A percentile compares a stretch with the other conserved stretches of the same genome.
These are phyloP conservation scores for Arachnopeziza araneosa DNA, from an alignment of 2,329 filamentous ascomycete genomes.

Conservation along the genomic window DNA sequence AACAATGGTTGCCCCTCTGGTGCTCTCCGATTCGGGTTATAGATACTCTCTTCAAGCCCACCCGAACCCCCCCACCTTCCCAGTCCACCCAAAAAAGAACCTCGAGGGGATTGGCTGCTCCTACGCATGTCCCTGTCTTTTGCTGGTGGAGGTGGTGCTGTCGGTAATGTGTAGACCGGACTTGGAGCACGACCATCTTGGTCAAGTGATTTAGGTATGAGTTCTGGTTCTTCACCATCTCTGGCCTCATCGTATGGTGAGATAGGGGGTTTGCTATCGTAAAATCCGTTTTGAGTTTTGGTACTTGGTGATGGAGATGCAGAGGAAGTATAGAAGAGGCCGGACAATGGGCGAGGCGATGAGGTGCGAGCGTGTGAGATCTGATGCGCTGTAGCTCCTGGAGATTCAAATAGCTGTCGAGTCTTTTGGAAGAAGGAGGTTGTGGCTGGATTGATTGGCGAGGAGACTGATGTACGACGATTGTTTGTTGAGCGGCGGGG, in stretches of 20 bases:
- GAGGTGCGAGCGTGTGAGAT: slow-evolving; percentile 7
- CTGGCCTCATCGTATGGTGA: neutral
- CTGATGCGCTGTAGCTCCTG: neutral
- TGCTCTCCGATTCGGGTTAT: slow-evolving; percentile 14
- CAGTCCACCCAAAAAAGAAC: slow-evolving; percentile 12
- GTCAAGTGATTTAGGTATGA: neutral
- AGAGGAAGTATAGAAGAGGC: neutral
- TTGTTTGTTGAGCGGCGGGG: neutral
- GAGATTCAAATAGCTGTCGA: slow-evolving; percentile 23
- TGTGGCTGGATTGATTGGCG: neutral
- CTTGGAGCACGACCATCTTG: neutral
- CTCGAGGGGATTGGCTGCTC: slow-evolving; percentile 1
- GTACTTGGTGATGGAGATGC: neutral
- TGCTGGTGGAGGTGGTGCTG: neutral
- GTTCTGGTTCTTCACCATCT: neutral
- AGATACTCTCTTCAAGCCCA: slow-evolving; percentile 13
- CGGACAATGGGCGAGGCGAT: slow-evolving; percentile 4
- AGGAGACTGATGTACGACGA: neutral
- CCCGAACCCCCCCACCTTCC: slow-evolving; percentile 6
- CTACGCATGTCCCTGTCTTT: neutral
- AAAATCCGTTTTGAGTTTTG: neutral
- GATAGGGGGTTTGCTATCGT: neutral
- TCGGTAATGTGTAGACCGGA: neutral
- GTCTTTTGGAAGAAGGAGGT: slow-evolving; percentile 23
- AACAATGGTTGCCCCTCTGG: slow-evolving; percentile 5